Percentiles rank a stretch among this genome's conserved stretches.
phyloP scores from a whole-genome alignment of 75 land plant species.

The Pseudotsuga menziesii region DNA sequence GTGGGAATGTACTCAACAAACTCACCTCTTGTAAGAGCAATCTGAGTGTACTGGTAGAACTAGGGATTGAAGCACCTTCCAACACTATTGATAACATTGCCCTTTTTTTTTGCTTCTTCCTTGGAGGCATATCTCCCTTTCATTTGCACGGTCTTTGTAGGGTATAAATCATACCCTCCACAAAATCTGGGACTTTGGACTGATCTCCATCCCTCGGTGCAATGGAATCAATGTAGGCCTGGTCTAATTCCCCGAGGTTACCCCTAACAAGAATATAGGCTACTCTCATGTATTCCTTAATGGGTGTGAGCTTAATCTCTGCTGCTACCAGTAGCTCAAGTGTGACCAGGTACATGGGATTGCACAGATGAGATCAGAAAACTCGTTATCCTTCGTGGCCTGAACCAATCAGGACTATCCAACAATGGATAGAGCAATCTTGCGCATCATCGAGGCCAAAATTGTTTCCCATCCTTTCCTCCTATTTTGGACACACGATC shows the following conservation, averaged over 20 bases:
- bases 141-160: slow-evolving; percentile 76
- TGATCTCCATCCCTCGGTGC: slow-evolving; percentile 83
- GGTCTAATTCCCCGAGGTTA: slow-evolving; percentile 62
- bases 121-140: slow-evolving; percentile 79
- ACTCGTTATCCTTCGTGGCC: no score
- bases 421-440: no score
- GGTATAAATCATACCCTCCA: slow-evolving; percentile 86
- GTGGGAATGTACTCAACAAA: slow-evolving; percentile 97
- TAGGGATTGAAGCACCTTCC: slow-evolving; percentile 98
- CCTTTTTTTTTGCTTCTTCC: slow-evolving; percentile 90
- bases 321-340: slow-evolving; percentile 90
- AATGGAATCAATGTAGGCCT: slow-evolving; percentile 85
- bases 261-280: slow-evolving; percentile 72
- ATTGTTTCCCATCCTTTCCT: no score
- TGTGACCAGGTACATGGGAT: slow-evolving; percentile 99
- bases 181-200: slow-evolving; percentile 88
- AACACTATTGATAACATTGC: slow-evolving; percentile 67
- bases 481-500: no score
- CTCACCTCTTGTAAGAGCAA: slow-evolving; percentile 73
- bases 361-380: slow-evolving; percentile 77
- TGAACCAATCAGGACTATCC: no score
- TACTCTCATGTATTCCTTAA: slow-evolving; percentile 86
- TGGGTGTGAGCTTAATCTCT: slow-evolving; percentile 84
- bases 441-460: no score
- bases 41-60: slow-evolving; percentile 96